Percentiles rank a stretch among this genome's conserved stretches.
Evolutionary conservation across 257 asterid genomes (phyloP).

Genomic region (Primulina huaijiensis): DNA sequence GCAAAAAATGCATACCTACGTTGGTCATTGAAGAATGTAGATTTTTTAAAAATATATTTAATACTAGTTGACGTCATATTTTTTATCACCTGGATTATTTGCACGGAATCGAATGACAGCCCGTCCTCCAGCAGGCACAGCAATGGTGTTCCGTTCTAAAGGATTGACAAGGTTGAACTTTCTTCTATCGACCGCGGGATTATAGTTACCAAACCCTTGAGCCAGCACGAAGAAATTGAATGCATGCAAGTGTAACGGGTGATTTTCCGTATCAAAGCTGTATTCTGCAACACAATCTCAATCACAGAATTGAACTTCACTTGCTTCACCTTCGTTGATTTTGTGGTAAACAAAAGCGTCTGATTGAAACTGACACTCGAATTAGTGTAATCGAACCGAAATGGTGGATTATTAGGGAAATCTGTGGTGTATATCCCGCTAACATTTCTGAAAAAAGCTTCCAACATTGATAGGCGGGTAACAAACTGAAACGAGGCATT

Average conservation of each 20-base stretch:
- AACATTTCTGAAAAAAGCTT: conserved; percentile 48
- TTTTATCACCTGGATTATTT: conserved; percentile 50
- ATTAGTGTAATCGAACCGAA: conserved; percentile 46
- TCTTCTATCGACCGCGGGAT: conserved; percentile 25
- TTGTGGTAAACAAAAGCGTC: conserved; percentile 31
- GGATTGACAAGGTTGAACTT: conserved; percentile 51
- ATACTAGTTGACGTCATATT: too few relatives aligned
- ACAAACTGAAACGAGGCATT: conserved; percentile 51
- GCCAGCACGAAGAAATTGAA: conserved; percentile 55
- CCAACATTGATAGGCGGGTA: conserved; percentile 34
- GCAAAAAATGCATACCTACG: too few relatives aligned
- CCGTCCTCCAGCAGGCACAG: conserved; percentile 67
- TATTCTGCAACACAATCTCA: conserved; percentile 53
- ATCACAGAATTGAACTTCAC: conserved; percentile 42
- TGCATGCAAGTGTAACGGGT: conserved; percentile 66
- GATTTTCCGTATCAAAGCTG: conserved; percentile 53
- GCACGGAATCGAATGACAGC: conserved; percentile 56
- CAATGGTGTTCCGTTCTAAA: conserved; percentile 57
- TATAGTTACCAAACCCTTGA: conserved; percentile 59
- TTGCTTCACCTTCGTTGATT: conserved; percentile 50
- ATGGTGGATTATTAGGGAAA: conserved; percentile 47
- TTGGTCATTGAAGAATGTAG: too few relatives aligned
- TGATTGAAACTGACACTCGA: conserved; percentile 22
- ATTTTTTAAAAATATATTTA: too few relatives aligned
- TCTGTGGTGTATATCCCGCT: conserved; percentile 50